Evolutionary conservation across 2,329 filamentous ascomycete genomes (phyloP), one percentile per base, ranked within the genome.

Genomic region (Escovopsis sp.): DNA sequence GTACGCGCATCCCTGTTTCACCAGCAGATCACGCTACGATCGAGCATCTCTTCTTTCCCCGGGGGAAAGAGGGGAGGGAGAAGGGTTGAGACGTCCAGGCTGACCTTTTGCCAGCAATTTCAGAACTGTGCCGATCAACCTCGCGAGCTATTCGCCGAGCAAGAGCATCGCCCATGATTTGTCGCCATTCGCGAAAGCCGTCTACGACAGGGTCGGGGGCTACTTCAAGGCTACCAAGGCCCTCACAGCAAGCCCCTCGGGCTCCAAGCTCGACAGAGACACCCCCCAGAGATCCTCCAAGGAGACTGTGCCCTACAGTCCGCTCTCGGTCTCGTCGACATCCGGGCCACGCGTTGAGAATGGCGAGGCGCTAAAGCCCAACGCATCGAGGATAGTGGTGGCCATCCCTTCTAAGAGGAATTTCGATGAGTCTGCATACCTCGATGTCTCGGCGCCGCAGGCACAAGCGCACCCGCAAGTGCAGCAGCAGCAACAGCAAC

Each of bases 41-140:
- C 23, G 32, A 34, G n/a, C n/a, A n/a, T n/a, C n/a, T n/a, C n/a
- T n/a, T n/a, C n/a, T n/a, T n/a, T n/a, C n/a, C n/a, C n/a, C n/a
- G n/a, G n/a, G n/a, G n/a, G n/a, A n/a, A n/a, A n/a, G n/a, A n/a
- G n/a, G n/a, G n/a, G n/a, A n/a, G n/a, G n/a, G n/a, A n/a, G n/a
- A n/a, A 8, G 21, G 21, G 7, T 25, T 11, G 7, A 8, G 7
- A 8, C 21, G 21, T 21, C 11, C 8, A 9, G 3, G 21, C 7
- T 25, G 11, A 25, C 21, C 21, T 25, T 25, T 4, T 14, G 35
- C 31, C 42, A 77, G 73, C 55, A 67, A 73, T 45, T 77, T 78
- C 54, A 54, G 50, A 38, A 44, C 44, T 29, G 43, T 47, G 37
- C 50, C 42, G 27, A 52, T 44, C 44, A 43, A 41, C 7, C 37